These are phyloP conservation scores for Hordeum vulgare DNA, from an alignment of 176 grass and related monocot species.

Conservation along the genomic window DNA sequence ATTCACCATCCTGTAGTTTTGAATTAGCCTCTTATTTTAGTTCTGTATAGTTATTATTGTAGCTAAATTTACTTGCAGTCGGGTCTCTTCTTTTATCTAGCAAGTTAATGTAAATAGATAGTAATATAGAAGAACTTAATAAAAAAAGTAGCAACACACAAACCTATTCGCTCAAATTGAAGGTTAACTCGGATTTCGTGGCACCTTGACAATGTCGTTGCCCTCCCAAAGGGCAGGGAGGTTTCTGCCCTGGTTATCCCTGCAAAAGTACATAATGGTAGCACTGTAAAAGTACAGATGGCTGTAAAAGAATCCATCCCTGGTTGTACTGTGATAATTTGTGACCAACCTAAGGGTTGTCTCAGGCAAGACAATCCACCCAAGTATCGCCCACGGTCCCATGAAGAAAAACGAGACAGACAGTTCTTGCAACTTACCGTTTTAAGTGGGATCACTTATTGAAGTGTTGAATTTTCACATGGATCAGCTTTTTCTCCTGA, in stretches of 20 bases:
- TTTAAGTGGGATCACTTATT: neutral
- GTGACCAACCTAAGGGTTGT: neutral
- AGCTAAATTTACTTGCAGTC: slow-evolving; percentile 4
- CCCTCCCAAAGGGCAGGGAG: neutral
- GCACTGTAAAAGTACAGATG: neutral
- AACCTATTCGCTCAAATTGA: neutral
- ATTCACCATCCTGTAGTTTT: neutral
- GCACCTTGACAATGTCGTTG: neutral
- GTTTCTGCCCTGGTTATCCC: neutral
- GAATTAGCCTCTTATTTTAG: neutral
- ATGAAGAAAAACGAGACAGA: neutral
- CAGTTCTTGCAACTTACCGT: neutral
- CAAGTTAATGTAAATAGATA: neutral
- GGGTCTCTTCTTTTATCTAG: neutral
- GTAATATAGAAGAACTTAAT: neutral
- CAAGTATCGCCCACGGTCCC: neutral
- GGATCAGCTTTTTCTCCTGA: neutral
- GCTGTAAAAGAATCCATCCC: neutral
- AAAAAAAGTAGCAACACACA: neutral
- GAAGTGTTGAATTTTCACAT: neutral
- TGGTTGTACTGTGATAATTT: neutral
- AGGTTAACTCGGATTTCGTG: neutral
- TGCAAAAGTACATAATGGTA: neutral
- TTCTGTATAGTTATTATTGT: neutral
- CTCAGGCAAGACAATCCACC: neutral